These are phyloP conservation scores for Salix suchowensis DNA, from an alignment of 345 rosid species.

Conservation along the genomic window DNA sequence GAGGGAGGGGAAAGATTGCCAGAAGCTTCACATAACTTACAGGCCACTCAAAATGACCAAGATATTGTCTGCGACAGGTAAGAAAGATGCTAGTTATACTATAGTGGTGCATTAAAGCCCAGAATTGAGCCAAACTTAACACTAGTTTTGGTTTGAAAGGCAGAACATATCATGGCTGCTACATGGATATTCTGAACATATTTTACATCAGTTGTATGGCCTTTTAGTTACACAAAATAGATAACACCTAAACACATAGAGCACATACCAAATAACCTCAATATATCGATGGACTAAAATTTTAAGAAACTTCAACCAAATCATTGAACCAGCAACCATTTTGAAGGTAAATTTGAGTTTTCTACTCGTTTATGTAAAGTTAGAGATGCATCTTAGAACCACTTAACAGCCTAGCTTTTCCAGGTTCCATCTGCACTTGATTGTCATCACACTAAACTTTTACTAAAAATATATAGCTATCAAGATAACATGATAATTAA, in stretches of 20 bases:
- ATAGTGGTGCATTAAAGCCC: not conserved
- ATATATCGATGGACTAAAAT: not conserved
- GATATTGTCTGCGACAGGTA: too few relatives aligned
- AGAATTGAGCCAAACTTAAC: not conserved
- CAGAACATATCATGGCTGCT: not conserved
- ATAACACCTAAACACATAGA: not conserved
- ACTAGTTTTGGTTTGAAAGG: not conserved
- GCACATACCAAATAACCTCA: not conserved
- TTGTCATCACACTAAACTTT: not conserved
- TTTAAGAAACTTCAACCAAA: not conserved
- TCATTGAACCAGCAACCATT: not conserved
- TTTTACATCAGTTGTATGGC: not conserved
- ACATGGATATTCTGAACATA: not conserved
- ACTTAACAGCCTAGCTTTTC: not conserved
- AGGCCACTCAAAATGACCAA: too few relatives aligned
- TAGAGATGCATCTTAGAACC: not conserved
- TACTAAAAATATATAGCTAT: not conserved
- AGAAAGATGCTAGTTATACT: too few relatives aligned
- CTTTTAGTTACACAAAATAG: not conserved
- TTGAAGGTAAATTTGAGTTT: not conserved
- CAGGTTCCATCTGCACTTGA: not conserved
- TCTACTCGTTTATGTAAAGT: not conserved
- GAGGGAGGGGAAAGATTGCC: too few relatives aligned
- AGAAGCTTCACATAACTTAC: too few relatives aligned
- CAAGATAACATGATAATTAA: not conserved